Evolutionary conservation across 176 grass and related monocot genomes (phyloP).

Genomic region (Phyllostachys edulis): DNA sequence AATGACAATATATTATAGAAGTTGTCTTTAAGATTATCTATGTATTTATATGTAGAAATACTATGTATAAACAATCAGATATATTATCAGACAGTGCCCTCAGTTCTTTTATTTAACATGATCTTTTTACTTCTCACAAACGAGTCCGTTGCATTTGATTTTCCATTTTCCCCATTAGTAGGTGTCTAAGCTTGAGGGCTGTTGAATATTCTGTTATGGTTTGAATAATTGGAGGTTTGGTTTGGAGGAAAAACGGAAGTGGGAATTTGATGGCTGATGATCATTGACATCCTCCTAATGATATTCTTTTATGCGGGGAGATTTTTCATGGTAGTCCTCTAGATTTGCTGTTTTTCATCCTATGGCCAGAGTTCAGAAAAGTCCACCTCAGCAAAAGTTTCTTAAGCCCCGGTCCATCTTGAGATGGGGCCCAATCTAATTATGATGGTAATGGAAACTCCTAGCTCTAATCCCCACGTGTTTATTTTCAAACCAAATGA

Average conservation of each 20-base stretch:
- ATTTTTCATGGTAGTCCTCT: not conserved
- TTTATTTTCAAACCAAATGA: conserved; percentile 6
- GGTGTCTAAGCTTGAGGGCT: conserved; percentile 6
- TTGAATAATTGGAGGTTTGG: conserved; percentile 24
- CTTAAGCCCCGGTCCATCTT: not conserved
- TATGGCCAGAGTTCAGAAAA: not conserved
- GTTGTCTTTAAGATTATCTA: too few species aligned
- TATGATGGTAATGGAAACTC: not conserved
- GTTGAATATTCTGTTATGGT: conserved; percentile 14
- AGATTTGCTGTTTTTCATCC: not conserved
- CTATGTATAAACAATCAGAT: too few species aligned
- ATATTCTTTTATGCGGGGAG: conserved; percentile 25
- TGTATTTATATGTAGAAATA: too few species aligned
- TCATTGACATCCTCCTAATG: conserved; percentile 44
- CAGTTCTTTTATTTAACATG: not conserved
- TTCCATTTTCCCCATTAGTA: not conserved
- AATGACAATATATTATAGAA: too few species aligned
- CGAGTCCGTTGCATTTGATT: conserved; percentile 14
- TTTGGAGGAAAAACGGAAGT: not conserved
- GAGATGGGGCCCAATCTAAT: not conserved
- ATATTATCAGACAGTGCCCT: too few species aligned
- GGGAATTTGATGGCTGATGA: conserved; percentile 18
- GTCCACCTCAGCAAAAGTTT: conserved; percentile 24
- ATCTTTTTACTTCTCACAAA: not conserved
- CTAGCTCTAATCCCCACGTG: not conserved